A percentile compares a stretch with the other conserved stretches of the same genome.
phyloP scores from a whole-genome alignment of 805 yeast genomes.

The Saccharomycopsis fodiens region DNA sequence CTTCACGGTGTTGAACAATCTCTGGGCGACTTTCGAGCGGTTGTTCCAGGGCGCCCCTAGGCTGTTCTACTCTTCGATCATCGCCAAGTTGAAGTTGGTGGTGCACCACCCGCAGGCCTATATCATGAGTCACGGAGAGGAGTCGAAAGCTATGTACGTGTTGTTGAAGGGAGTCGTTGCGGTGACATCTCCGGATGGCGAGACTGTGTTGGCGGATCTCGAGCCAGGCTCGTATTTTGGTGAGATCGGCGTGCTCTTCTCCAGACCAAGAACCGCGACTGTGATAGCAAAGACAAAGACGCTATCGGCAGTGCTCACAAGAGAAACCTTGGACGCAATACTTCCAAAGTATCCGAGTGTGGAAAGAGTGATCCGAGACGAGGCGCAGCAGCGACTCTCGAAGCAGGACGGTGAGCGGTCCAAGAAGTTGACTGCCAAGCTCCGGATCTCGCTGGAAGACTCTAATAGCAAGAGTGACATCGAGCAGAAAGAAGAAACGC shows the following conservation, averaged over 20 bases:
- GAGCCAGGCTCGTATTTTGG: slow-evolving; percentile 69
- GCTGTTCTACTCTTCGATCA: slow-evolving; percentile 52
- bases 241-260: slow-evolving; percentile 69
- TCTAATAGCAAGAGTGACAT: neutral
- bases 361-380: slow-evolving; percentile 65
- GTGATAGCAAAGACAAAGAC: slow-evolving; percentile 65
- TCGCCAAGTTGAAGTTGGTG: slow-evolving; percentile 48
- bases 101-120: slow-evolving; percentile 63
- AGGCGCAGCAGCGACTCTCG: slow-evolving; percentile 69
- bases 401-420: slow-evolving; percentile 53
- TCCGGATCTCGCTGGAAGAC: neutral
- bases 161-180: slow-evolving; percentile 66
- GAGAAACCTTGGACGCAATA: slow-evolving; percentile 51
- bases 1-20: slow-evolving; percentile 1
- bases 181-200: slow-evolving; percentile 75
- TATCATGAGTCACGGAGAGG: slow-evolving; percentile 65
- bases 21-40: slow-evolving; percentile 37
- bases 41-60: slow-evolving; percentile 62
- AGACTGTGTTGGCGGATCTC: slow-evolving; percentile 62
- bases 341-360: slow-evolving; percentile 56
- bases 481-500: neutral
- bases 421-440: slow-evolving; percentile 10
- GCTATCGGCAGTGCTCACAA: slow-evolving; percentile 59
- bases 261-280: slow-evolving; percentile 73
- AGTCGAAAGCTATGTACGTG: slow-evolving; percentile 74